These are phyloP conservation scores for Torulaspora maleeae DNA, from an alignment of 805 yeast species.

Conservation along the genomic window DNA sequence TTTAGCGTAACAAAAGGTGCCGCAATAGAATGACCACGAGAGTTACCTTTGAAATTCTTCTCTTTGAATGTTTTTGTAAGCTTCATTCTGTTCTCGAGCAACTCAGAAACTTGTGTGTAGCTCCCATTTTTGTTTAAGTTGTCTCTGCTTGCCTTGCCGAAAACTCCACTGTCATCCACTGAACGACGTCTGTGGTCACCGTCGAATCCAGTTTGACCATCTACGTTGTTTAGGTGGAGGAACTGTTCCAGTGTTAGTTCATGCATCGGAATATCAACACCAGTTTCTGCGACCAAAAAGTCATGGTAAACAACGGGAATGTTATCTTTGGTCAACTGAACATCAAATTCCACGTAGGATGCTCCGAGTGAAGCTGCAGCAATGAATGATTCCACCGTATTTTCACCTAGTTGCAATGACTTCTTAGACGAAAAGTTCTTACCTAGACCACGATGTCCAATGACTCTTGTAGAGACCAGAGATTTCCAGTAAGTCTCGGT, in stretches of 20 bases:
- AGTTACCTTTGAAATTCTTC: constrained; percentile 88
- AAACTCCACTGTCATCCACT: constrained; percentile 19
- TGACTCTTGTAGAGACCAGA: constrained; percentile 79
- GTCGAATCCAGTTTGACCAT: constrained; percentile 13
- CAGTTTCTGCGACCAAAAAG: constrained; percentile 89
- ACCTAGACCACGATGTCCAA: constrained; percentile 95
- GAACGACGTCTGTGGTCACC: constrained; percentile 28
- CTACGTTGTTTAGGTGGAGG: constrained; percentile 44
- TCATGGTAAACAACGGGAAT: constrained; percentile 95
- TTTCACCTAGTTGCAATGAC: constrained; percentile 89
- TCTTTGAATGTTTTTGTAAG: constrained; percentile 83
- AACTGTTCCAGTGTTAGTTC: constrained; percentile 86
- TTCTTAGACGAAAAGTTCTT: constrained; percentile 68
- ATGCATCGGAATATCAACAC: constrained; percentile 96
- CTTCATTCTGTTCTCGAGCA: constrained; percentile 57
- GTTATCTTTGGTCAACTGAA: constrained; percentile 84
- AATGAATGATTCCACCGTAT: constrained; percentile 89
- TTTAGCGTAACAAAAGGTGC: constrained; percentile 85
- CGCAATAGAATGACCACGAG: constrained; percentile 83
- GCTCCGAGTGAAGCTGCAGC: constrained; percentile 97
- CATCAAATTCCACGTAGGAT: constrained; percentile 94
- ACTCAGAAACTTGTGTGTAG: constrained; percentile 10
- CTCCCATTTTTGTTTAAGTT: constrained; percentile 6
- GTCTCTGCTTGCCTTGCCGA: constrained; percentile 7
- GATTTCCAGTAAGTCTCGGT: constrained; percentile 85